Base-by-base conservation (phyloP, 2,329 filamentous ascomycete genomes). In the Tolypocladium pustulatum region DNA sequence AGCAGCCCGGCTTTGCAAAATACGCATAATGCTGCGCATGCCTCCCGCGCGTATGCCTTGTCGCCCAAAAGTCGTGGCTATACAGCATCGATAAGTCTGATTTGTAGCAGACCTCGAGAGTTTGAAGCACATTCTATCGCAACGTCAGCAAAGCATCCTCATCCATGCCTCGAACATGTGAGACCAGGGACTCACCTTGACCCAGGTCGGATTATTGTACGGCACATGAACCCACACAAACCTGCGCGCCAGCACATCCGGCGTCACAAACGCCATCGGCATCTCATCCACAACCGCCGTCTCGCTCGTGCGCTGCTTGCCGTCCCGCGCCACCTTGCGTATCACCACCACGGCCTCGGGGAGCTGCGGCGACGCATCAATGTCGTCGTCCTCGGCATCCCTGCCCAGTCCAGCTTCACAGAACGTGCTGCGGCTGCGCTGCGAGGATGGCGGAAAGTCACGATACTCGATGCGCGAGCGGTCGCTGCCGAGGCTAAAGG, bases 141-240 rank as follows among this genome's bases (percentile, higher is more conserved):
- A n/a, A 6, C 5, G 32, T 64, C 32, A 67, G 60, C 13, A 51
- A 32, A n/a, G 2, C 8, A 3, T 2, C 30, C 20, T 13, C 7
- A n/a, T 34, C 10, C 4, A 22, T 3, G 5, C 3, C 30, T 6
- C 8, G 30, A n/a, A 10, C 4, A 6, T 17, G 49, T 12, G 7
- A 34, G 27, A 22, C 25, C 5, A 2, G 46, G 30, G 22, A 10
- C 54, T 60, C 65, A 81, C 80, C 72, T 80, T 81, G 2, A 83
- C 81, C 81, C 81, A 84, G 0, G 77, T 74, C 0, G 81, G 80
- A 56, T 84, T 83, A 10, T 80, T 84, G 34, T 78, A 83, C 0
- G 81, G 79, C 22, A 82, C 62, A 67, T 84, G 81, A 54, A 84
- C 76, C 81, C 82, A 84, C 63, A 80, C 76, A 62, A 83, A 83